Conservation (phyloP, 2,329 filamentous ascomycete species). For the Cladosporium sp. region DNA sequence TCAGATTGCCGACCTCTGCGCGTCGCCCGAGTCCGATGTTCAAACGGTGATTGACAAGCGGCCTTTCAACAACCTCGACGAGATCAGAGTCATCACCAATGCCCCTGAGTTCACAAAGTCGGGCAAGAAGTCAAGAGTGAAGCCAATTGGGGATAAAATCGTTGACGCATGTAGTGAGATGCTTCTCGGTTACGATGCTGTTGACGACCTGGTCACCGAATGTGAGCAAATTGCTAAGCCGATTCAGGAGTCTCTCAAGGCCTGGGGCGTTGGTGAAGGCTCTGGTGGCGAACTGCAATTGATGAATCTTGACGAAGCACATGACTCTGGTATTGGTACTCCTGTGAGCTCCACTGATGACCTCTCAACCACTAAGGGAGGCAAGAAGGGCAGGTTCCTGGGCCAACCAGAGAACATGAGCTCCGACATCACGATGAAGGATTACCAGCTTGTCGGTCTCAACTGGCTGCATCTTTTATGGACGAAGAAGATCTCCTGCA, state of each 20-base stretch:
- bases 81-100: conserved; percentile 58
- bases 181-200: conserved; percentile 73
- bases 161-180: conserved; percentile 67
- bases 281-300: conserved; percentile 59
- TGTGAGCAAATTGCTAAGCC: conserved; percentile 71
- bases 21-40: conserved; percentile 65
- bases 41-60: conserved; percentile 66
- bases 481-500: conserved; percentile 74
- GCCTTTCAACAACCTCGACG: conserved; percentile 65
- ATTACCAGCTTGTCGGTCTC: conserved; percentile 88
- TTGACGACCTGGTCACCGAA: conserved; percentile 73
- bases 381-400: conserved; percentile 44
- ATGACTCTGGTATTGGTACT: conserved; percentile 66
- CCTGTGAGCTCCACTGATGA: conserved; percentile 43
- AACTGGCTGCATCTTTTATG: conserved; percentile 92
- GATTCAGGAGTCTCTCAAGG: conserved; percentile 59
- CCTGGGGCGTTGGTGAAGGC: conserved; percentile 61
- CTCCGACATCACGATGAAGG: conserved; percentile 72
- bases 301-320: conserved; percentile 49
- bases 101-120: conserved; percentile 46
- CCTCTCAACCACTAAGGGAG: conserved; percentile 30
- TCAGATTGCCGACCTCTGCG: conserved; percentile 78
- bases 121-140: conserved; percentile 47
- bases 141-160: conserved; percentile 60
- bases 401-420: conserved; percentile 75